Evolutionary conservation across 2,329 filamentous ascomycete genomes (phyloP), one percentile per base, ranked within the genome.

Genomic region (Harringtonia aguacate): DNA sequence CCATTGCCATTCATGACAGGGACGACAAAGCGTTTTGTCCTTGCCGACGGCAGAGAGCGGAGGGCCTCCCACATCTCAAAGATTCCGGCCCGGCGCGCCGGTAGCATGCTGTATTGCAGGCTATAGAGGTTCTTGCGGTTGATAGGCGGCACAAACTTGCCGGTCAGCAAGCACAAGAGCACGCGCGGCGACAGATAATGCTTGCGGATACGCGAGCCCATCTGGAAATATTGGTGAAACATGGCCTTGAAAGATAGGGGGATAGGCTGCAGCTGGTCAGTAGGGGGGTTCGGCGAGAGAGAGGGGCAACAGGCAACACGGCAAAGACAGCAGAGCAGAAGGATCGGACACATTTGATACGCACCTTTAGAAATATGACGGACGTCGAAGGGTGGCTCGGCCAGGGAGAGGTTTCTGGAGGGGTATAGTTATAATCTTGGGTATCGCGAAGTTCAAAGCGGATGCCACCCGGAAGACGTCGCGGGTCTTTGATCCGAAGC

Each of bases 151-250:
- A 97, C 88, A 52, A 95, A 95, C 48, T 84, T 85, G 46, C 92
- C 92, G 0, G 87, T 94, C 21, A 89, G 70, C 2, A 98, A 79
- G 55, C 87, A 92, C 33, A 95, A 72, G 39, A 97, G 76, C 18
- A 98, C 94, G 14, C 81, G 77, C 0, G 87, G 87, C 0, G 88
- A 90, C 36, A 97, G 73, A 61, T 98, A 98, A 65, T 98, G 92
- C 61, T 94, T 95, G 46, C 87, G 82, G 49, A 98, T 86, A 39
- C 92, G 86, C 50, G 86, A 79, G 24, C 84, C 88, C 56, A 98
- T 86, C 61, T 95, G 88, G 58, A 94, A 95, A 65, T 98, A 98
- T 57, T 97, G 89, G 48, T 94, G 79, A 63, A 98, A 97, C 79
- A 97, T 97, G 55, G 85, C 86, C n/a, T 81, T 77, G 52, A 97